Base-by-base conservation (phyloP, 345 rosid genomes). In the Ricinus communis region DNA sequence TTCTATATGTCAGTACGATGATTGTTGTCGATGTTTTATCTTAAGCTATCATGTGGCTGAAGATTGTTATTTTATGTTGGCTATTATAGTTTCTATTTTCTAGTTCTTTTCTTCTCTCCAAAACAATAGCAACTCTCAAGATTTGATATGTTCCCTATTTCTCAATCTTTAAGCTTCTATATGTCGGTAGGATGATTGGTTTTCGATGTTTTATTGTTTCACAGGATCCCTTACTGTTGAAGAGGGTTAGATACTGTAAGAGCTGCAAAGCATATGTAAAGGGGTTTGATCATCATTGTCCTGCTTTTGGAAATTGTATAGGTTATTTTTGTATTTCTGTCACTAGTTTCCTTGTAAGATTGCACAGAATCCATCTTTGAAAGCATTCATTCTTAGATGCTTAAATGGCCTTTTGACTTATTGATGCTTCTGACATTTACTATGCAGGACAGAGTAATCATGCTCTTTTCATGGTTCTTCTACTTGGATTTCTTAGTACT, bases 281-380 rank as follows among this genome's bases (percentile, higher is more conserved):
- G 70, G 87, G 88, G 30, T 85, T 83, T 65, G 93, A 87, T 68
- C 93, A 88, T 76, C 93, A 88, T 68, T 88, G 93, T 61, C 88
- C 88, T 54, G 93, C 91, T 62, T 87, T 87, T 84, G 94, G 94
- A 63, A 89, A 85, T 66, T 89, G 94, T 71, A 82, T 89, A 60
- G 94, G 91, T 87, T 82, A 74, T 57, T 21, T 8, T 8, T 47
- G 8, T 40, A 21, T 22, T 12, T 55, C 46, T 59, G 56, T 60
- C 41, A 16, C 22, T 41, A 43, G 19, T 28, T 68, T 36, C 47
- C 24, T 16, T 64, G 36, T 62, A 36, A n/a, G 27, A n/a, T n/a
- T n/a, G n/a, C n/a, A n/a, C n/a, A n/a, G n/a, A n/a, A n/a, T n/a
- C 53, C 62, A 53, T 74, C 45, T 56, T 45, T n/a, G 38, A 31